phyloP scores from a whole-genome alignment of 2,329 filamentous ascomycete genomes.

The Cercospora citrullina region DNA sequence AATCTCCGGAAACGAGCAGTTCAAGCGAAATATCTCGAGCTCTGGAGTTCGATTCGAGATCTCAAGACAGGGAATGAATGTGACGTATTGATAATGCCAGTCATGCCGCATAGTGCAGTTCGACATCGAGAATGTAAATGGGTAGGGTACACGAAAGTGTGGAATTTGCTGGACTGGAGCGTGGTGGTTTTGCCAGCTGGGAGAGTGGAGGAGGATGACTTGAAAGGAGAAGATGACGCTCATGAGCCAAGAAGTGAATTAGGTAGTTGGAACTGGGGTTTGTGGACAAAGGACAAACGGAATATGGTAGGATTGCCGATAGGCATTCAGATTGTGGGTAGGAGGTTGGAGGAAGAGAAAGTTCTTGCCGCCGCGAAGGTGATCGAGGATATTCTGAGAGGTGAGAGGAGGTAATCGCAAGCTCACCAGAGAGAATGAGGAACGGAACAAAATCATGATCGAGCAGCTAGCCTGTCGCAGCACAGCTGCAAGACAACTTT shows the following conservation, averaged over 20 bases:
- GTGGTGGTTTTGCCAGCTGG: conserved; percentile 59
- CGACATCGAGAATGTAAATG: conserved; percentile 43
- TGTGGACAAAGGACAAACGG: conserved; percentile 64
- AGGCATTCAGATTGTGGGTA: conserved; percentile 76
- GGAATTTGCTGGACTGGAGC: conserved; percentile 54
- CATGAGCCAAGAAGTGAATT: conserved; percentile 53
- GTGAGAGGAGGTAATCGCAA: not conserved
- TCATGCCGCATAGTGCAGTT: conserved; percentile 61
- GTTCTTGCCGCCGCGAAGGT: conserved; percentile 67
- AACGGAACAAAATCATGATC: not conserved
- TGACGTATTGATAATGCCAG: conserved; percentile 60
- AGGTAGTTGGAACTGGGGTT: conserved; percentile 54
- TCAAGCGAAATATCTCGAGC: conserved; percentile 59
- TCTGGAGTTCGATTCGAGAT: conserved; percentile 55
- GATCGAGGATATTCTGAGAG: conserved; percentile 12
- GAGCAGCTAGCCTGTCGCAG: not conserved
- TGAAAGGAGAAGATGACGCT: conserved; percentile 29
- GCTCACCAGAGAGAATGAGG: too few relatives aligned
- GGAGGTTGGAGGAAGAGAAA: conserved; percentile 79
- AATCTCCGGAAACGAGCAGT: conserved; percentile 58
- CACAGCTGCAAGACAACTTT: not conserved
- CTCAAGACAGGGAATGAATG: conserved; percentile 45
- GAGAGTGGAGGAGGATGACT: conserved; percentile 43
- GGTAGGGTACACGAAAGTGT: conserved; percentile 38
- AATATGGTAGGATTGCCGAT: conserved; percentile 84